Evolutionary conservation across 805 yeast species (phyloP).

Genomic region (Candida hungchunana): DNA sequence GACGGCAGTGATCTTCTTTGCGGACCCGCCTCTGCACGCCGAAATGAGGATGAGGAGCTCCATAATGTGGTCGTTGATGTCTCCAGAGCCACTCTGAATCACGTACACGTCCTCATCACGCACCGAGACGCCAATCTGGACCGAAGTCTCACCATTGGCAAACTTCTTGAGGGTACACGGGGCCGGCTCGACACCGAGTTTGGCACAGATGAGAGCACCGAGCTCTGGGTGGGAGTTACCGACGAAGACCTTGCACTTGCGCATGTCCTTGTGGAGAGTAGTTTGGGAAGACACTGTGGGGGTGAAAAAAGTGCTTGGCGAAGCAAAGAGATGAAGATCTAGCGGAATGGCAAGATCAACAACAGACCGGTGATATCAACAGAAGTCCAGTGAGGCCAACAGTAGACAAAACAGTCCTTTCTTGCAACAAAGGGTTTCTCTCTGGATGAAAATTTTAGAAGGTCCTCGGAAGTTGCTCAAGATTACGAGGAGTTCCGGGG

Average conservation of each 20-base stretch:
- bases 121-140: conserved; percentile 90
- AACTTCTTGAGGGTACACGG: conserved; percentile 88
- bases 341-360: neutral
- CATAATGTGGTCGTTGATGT: conserved; percentile 91
- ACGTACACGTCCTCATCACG: conserved; percentile 96
- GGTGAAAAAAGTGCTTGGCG: neutral
- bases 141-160: conserved; percentile 96
- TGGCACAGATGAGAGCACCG: conserved; percentile 84
- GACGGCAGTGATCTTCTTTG: conserved; percentile 93
- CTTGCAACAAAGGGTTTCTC: too few relatives aligned
- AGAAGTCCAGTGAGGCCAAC: too few relatives aligned
- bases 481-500: too few relatives aligned
- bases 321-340: neutral
- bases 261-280: conserved; percentile 46
- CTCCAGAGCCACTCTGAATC: conserved; percentile 86
- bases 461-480: too few relatives aligned
- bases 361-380: neutral
- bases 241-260: conserved; percentile 94
- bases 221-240: conserved; percentile 96
- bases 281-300: conserved; percentile 5
- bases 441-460: too few relatives aligned
- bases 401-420: too few relatives aligned
- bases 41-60: conserved; percentile 88
- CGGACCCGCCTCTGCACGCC: conserved; percentile 97
- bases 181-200: conserved; percentile 90